Conservation (phyloP, 345 rosid species). For the Citropsis articulata region DNA sequence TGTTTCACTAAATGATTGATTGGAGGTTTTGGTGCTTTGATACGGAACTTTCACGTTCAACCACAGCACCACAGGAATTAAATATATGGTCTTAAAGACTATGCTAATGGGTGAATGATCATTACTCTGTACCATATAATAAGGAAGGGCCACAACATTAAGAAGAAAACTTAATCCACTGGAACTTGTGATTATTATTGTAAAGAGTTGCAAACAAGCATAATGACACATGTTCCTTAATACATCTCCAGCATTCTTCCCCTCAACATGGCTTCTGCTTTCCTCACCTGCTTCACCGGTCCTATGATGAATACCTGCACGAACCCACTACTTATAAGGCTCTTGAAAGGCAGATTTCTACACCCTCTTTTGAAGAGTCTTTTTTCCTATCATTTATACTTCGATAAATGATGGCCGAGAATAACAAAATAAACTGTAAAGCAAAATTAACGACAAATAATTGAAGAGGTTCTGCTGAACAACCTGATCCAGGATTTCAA, state of each 20-base stretch:
- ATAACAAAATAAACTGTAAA: too few species aligned
- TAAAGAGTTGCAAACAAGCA: not conserved
- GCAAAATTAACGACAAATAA: too few species aligned
- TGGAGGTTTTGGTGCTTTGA: not conserved
- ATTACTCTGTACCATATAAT: not conserved
- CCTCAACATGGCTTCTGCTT: conserved; percentile 89
- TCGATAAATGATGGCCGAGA: not conserved
- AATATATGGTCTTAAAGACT: not conserved
- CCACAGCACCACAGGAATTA: not conserved
- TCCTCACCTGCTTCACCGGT: conserved; percentile 79
- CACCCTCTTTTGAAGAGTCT: not conserved
- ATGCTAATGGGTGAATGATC: not conserved
- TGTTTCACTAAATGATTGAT: not conserved
- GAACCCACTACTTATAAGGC: not conserved
- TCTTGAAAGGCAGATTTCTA: not conserved
- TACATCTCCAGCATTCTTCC: conserved; percentile 71
- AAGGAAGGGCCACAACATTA: not conserved
- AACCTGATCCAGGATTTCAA: not conserved
- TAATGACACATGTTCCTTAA: not conserved
- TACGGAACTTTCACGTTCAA: not conserved
- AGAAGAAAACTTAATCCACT: not conserved
- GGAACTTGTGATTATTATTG: not conserved
- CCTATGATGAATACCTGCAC: conserved; percentile 81
- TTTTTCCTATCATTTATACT: not conserved
- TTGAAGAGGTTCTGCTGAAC: too few species aligned